Evolutionary conservation across 257 asterid species (phyloP), one percentile per base, ranked within the genome.

Genomic region (Apocynum venetum): DNA sequence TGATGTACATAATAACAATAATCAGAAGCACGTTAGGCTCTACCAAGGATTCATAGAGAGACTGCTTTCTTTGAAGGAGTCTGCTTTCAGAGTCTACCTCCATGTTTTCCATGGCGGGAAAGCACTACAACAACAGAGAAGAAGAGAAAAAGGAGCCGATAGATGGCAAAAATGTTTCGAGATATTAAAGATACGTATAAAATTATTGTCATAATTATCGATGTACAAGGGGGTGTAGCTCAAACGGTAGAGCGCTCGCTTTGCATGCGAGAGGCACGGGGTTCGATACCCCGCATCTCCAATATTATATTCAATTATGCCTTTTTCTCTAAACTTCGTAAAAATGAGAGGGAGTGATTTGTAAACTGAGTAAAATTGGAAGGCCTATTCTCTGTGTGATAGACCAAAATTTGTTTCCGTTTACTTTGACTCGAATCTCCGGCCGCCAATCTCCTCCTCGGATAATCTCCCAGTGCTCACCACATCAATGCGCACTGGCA

Each of bases 231-330:
- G 96, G 93, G 90, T 94, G 94, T 92, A 89, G 96, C 97, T 91
- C 97, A 94, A 87, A 92, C 86, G 98, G 96, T 94, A 92, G 96
- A 92, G 94, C 93, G 94, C 95, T 88, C 93, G 94, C 98, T 94
- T 93, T 89, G 98, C 97, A 91, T 90, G 97, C 94, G 96, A 89
- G 98, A 95, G 98, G 98, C 88, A 95, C 96, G 89, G 98, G 96
- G 92, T 91, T 93, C 80, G 82, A 78, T 82, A 77, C 85, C 85
- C 82, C 77, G 85, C 85, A 78, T 82, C 82, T 82, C 85, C 85
- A 25, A 25, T 25, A 25, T 25, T 25, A 25, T 25, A 25, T 25
- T 25, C 31, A 25, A 25, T 25, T 25, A 25, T 25, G 0, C 0
- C 31, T 25, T 25, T 25, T 25, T 25, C 31, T 25, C 31, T 25